These are phyloP conservation scores for Pythium aphanidermatum DNA, from an alignment of 352 stramenopile species.

Conservation along the genomic window DNA sequence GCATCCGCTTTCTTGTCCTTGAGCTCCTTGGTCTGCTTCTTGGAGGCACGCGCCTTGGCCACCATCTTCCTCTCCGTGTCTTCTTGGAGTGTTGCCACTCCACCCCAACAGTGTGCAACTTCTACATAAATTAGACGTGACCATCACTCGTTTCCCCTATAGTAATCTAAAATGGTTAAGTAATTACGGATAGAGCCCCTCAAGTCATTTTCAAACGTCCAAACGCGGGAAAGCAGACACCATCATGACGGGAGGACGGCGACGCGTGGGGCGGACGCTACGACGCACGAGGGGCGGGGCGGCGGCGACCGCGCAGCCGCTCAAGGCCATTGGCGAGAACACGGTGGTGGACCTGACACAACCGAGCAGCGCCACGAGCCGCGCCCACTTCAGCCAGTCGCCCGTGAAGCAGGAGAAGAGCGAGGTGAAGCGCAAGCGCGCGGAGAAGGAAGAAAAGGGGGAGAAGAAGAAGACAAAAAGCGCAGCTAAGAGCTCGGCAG, in stretches of 20 bases:
- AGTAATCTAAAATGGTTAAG: too few species aligned
- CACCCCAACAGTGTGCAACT: too few species aligned
- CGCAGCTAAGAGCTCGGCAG: conserved; percentile 19
- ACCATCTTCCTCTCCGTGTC: conserved; percentile 1
- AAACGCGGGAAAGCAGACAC: conserved; percentile 15
- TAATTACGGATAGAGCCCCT: not conserved
- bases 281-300: conserved; percentile 21
- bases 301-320: conserved; percentile 7
- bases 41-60: not conserved
- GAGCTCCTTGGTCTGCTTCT: conserved; percentile 1
- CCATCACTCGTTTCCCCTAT: too few species aligned
- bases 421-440: conserved; percentile 10
- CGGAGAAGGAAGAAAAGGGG: conserved; percentile 14
- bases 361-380: conserved; percentile 16
- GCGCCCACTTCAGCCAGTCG: conserved; percentile 25
- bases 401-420: conserved; percentile 12
- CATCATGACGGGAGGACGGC: conserved; percentile 20
- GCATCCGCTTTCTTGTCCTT: not conserved
- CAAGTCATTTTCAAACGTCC: conserved; percentile 19
- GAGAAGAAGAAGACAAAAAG: conserved; percentile 18
- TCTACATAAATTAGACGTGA: too few species aligned
- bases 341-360: conserved; percentile 31
- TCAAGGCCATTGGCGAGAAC: conserved; percentile 62
- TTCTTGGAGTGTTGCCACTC: too few species aligned
- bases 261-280: conserved; percentile 38